These are phyloP conservation scores for Ogataea nitratoaversa DNA, from an alignment of 805 yeast species.

Conservation along the genomic window DNA sequence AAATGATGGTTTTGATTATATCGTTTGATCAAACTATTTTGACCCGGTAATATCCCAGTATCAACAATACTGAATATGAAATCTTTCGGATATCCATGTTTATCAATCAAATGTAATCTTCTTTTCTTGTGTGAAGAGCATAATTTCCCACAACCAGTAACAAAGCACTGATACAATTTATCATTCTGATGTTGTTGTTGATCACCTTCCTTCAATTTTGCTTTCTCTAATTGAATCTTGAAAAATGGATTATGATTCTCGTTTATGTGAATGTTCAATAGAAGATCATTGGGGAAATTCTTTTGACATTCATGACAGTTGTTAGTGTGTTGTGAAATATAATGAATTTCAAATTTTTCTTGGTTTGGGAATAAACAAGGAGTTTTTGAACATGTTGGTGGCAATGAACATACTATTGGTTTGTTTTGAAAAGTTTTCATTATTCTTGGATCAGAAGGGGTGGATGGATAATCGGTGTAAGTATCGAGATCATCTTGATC, in stretches of 20 bases:
- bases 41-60: conserved; percentile 20
- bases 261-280: conserved; percentile 44
- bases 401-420: conserved; percentile 16
- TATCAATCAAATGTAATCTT: conserved; percentile 44
- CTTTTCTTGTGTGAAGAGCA: conserved; percentile 39
- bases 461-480: neutral
- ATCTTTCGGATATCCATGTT: conserved; percentile 45
- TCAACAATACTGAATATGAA: conserved; percentile 28
- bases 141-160: conserved; percentile 34
- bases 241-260: conserved; percentile 52
- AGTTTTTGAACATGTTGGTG: conserved; percentile 17
- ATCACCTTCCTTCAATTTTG: too few species aligned
- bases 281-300: conserved; percentile 39
- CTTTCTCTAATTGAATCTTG: conserved; percentile 29
- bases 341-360: conserved; percentile 22
- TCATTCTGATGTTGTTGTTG: too few species aligned
- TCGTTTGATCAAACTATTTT: conserved; percentile 20
- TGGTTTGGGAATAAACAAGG: conserved; percentile 11
- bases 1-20: neutral
- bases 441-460: neutral
- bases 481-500: neutral
- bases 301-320: conserved; percentile 35
- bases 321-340: conserved; percentile 23
- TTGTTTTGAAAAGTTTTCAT: neutral
- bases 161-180: conserved; percentile 42